Base-by-base conservation (phyloP, 495 filamentous ascomycete genomes). In the Ascodesmis nigricans region DNA sequence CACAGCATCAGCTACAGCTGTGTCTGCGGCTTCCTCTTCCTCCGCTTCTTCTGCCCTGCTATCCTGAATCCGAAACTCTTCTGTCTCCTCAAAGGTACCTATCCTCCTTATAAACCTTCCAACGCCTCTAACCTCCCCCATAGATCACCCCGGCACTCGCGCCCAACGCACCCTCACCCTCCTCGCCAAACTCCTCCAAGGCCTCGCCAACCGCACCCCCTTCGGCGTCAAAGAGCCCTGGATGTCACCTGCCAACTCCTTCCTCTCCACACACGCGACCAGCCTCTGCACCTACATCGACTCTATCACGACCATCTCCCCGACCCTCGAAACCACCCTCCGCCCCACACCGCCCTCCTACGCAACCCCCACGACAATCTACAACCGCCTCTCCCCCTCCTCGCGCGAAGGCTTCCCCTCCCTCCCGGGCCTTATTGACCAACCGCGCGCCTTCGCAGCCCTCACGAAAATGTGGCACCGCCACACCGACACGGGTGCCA, bases 161-260 rank as follows among this genome's bases (percentile, higher is more conserved):
- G 82, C 90, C 20, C 82, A 92, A 51, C 73, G 87, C 27, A 90
- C 87, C 8, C 56, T 95, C 17, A 95, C 83, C 0, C 67, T 99
- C 29, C 80, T 95, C 43, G 80, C 87, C 8, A 99, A 99, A 58
- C 75, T 77, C 10, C 63, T 99, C n/a, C 84, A 95, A 57, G 83
- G 78, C 10, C 62, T 99, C 24, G 87, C 84, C 13, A 95, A 93
- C 49, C 70, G 93, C 58, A 78, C 78, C 7, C 81, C 71, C 1
- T 93, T 95, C 41, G 90, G 87, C 36, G 77, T 74, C 47, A 95
- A 95, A 53, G 87, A 95, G 53, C 67, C 73, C 3, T 99, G 84
- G 82, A 99, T 99, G 87, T 90, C 91, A 55, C 80, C 79, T 3
- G 95, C 95, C 90, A 99, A 93, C 49, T 65, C 63, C 7, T 79